Evolutionary conservation across 768 basidiomycete genomes (phyloP).

Genomic region (Xanthoconium stramineum): DNA sequence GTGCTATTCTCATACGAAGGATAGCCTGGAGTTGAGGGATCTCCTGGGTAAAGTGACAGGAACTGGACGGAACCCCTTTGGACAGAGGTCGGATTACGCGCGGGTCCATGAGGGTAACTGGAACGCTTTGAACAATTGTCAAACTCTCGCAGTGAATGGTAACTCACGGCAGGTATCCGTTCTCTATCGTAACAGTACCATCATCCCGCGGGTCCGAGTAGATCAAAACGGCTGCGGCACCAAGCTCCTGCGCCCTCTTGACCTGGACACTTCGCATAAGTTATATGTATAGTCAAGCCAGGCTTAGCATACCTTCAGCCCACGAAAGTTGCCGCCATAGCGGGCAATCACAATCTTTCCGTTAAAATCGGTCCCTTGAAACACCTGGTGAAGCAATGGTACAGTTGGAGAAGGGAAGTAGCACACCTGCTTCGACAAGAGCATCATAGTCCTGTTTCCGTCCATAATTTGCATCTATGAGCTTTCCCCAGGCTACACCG

Average conservation of each 20-base stretch:
- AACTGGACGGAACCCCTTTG: slow-evolving; percentile 85
- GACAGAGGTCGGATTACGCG: slow-evolving; percentile 78
- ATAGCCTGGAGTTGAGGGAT: slow-evolving; percentile 84
- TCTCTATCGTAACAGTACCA: slow-evolving; percentile 71
- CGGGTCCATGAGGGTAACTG: slow-evolving; percentile 72
- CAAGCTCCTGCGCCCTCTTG: slow-evolving; percentile 84
- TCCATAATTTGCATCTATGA: slow-evolving; percentile 60
- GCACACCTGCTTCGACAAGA: slow-evolving; percentile 47
- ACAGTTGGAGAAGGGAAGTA: background rate
- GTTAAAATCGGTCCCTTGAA: slow-evolving; percentile 58
- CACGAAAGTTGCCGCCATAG: slow-evolving; percentile 79
- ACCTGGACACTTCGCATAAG: slow-evolving; percentile 46
- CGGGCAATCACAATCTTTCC: slow-evolving; percentile 79
- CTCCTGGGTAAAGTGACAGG: slow-evolving; percentile 64
- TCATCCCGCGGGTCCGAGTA: slow-evolving; percentile 90
- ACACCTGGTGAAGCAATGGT: background rate
- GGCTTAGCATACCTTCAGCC: slow-evolving; percentile 66
- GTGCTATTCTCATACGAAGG: slow-evolving; percentile 84
- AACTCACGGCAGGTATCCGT: slow-evolving; percentile 65
- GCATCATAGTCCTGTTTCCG: slow-evolving; percentile 60
- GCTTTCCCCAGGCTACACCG: slow-evolving; percentile 62
- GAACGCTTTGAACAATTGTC: background rate
- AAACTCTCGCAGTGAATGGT: background rate
- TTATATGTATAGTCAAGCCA: slow-evolving; percentile 8
- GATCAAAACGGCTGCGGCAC: slow-evolving; percentile 76